Evolutionary conservation across 2,329 filamentous ascomycete species (phyloP).

Genomic region (Geosmithia morbida): DNA sequence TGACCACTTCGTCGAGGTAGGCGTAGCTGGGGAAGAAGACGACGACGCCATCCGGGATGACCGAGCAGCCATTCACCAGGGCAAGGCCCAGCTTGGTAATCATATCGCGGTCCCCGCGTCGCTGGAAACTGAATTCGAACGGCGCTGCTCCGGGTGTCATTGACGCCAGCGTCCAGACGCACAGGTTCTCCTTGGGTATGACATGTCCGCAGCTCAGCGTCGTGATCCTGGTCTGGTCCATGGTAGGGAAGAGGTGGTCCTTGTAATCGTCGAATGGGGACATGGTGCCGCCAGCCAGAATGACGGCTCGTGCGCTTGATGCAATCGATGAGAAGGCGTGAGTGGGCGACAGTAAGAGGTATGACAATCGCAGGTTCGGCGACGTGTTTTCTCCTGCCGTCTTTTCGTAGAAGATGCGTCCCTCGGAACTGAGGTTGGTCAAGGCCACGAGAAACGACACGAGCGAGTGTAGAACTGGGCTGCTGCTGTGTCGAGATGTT

Average conservation of each 20-base stretch:
- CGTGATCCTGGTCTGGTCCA: slow-evolving; percentile 47
- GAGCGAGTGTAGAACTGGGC: slow-evolving; percentile 39
- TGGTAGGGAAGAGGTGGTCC: slow-evolving; percentile 69
- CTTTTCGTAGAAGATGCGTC: slow-evolving; percentile 50
- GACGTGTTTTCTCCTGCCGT: slow-evolving; percentile 9
- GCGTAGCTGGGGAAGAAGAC: slow-evolving; percentile 94
- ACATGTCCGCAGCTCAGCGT: slow-evolving; percentile 92
- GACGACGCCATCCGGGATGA: slow-evolving; percentile 79
- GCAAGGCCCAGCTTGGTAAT: slow-evolving; percentile 61
- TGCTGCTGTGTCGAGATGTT: slow-evolving; percentile 11
- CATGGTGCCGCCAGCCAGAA: slow-evolving; percentile 94
- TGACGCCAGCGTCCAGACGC: slow-evolving; percentile 55
- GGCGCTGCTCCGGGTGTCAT: slow-evolving; percentile 21
- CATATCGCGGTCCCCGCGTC: slow-evolving; percentile 53
- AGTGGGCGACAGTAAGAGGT: slow-evolving; percentile 81
- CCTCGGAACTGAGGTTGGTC: slow-evolving; percentile 69
- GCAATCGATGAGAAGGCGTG: slow-evolving; percentile 84
- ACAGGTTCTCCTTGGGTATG: slow-evolving; percentile 68
- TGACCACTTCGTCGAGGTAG: slow-evolving; percentile 65
- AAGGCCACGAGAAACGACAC: slow-evolving; percentile 59
- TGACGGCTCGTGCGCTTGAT: slow-evolving; percentile 69
- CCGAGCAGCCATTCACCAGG: slow-evolving; percentile 54
- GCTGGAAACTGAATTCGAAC: slow-evolving; percentile 83
- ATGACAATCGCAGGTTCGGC: slow-evolving; percentile 52
- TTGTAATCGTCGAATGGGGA: slow-evolving; percentile 89